phyloP scores from a whole-genome alignment of 108 stramenopile species.

The Pseudonitzschia multiseries region DNA sequence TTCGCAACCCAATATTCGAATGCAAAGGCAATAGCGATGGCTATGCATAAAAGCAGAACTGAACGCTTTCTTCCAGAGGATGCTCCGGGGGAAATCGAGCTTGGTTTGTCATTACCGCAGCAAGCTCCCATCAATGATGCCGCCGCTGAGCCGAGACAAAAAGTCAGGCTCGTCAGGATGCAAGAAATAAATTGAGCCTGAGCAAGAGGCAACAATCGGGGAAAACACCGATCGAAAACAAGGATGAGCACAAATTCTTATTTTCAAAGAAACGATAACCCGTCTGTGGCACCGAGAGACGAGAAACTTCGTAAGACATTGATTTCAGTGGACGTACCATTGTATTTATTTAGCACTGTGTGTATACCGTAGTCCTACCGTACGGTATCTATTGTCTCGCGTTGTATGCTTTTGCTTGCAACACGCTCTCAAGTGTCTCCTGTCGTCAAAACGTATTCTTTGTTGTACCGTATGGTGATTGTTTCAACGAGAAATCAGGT shows the following conservation, averaged over 20 bases:
- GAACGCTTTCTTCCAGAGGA: conserved; percentile 69
- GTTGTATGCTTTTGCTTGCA: too few relatives aligned
- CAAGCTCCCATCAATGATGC: conserved; percentile 64
- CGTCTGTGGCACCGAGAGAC: too few relatives aligned
- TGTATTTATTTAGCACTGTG: too few relatives aligned
- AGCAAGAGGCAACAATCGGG: background rate
- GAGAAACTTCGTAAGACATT: too few relatives aligned
- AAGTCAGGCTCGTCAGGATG: conserved; percentile 42
- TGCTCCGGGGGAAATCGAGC: conserved; percentile 60
- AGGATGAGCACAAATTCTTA: background rate
- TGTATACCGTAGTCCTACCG: too few relatives aligned
- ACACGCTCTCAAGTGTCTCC: too few relatives aligned
- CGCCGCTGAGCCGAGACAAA: conserved; percentile 80
- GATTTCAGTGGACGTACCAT: too few relatives aligned
- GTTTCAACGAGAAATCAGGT: too few relatives aligned
- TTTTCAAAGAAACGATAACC: too few relatives aligned
- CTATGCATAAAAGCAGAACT: conserved; percentile 16
- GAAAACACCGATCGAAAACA: background rate
- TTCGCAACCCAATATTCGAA: conserved; percentile 82
- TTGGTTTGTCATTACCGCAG: conserved; percentile 87
- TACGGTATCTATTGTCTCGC: too few relatives aligned
- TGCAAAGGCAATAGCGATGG: conserved; percentile 24
- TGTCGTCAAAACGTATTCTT: too few relatives aligned
- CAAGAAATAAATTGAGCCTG: conserved; percentile 17
- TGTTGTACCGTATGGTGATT: too few relatives aligned